Evolutionary conservation across 192 early-diverging fungal species (phyloP), one percentile per base, ranked within the genome.

Genomic region (Geranomyces variabilis): DNA sequence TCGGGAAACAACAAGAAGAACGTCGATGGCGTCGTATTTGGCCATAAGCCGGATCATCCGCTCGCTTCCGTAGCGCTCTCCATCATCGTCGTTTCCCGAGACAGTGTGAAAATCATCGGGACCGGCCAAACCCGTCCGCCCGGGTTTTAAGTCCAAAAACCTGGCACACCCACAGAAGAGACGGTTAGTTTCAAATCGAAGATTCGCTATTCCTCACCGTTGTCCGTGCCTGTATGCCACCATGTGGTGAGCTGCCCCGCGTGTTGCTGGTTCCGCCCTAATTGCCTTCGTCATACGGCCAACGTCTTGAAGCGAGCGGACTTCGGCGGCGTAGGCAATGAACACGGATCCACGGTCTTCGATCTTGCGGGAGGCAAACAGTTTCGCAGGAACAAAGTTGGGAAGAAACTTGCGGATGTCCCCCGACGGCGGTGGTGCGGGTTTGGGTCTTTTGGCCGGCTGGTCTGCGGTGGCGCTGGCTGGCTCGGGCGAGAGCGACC

Each of bases 31-130:
- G 0, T 87, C 85, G 14, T 90, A 64, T n/a, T 94, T 80, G 49
- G 93, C 89, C 69, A 95, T 76, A 59, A 95, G 74, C 75, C 92
- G 90, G 1, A 83, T 67, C 29, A 95, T 71, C 22, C 91, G 33
- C 14, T 28, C 83, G 29, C 93, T 93, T 10, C 92, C 93, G 1
- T 91, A 92, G 6, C 87, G 89, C 78, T 95, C 93, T 22, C 93
- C 93, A 57, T 95, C 93, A 74, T 95, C 93, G 75, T 95, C 93
- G 71, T 90, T 92, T 1, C 58, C 69, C 15, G 33, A 26, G 15
- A 61, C 69, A 8, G 30, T 53, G 14, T 21, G 46, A 36, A 67
- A 67, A 33, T 67, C 66, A 31, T 67, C 66, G 22, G 69, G 59
- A 10, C 57, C 55, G 26, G 15, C 43, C 17, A 61, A 28, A 5